phyloP scores from a whole-genome alignment of 257 asterid species.

The Solanum stenotomum region DNA sequence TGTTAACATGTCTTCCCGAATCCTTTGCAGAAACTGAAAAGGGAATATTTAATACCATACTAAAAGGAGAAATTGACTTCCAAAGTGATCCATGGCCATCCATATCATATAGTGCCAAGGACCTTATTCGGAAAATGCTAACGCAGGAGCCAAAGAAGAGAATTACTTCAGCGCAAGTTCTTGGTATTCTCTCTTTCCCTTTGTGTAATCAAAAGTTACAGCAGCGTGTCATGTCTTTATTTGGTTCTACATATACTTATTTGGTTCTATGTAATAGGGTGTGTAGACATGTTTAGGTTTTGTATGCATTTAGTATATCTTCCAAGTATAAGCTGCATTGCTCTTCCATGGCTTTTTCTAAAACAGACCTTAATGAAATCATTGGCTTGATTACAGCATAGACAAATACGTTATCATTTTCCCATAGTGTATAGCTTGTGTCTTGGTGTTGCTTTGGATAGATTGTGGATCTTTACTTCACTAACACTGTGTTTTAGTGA shows the following conservation, averaged over 20 bases:
- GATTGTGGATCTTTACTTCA: background rate
- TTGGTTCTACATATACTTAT: no score
- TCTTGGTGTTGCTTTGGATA: background rate
- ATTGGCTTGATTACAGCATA: background rate
- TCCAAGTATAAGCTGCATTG: background rate
- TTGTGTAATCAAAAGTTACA: background rate
- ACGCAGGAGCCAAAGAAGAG: conserved; percentile 75
- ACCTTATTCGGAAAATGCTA: conserved; percentile 75
- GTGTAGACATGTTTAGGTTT: background rate
- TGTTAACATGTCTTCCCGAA: background rate
- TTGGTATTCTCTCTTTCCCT: conserved; percentile 38
- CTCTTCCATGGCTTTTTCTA: background rate
- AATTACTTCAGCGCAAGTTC: conserved; percentile 73
- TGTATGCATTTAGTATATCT: background rate
- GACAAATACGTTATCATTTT: background rate
- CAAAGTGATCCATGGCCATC: conserved; percentile 89
- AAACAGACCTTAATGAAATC: background rate
- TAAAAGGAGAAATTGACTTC: conserved; percentile 78
- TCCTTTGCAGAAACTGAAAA: conserved; percentile 73
- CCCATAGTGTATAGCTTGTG: background rate
- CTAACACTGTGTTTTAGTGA: background rate
- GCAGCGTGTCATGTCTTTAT: background rate
- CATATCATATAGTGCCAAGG: conserved; percentile 72
- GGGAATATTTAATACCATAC: conserved; percentile 86
- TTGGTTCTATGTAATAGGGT: background rate